These are phyloP conservation scores for Candolleomyces aberdarensis DNA, from an alignment of 768 basidiomycete genomes.

Conservation along the genomic window DNA sequence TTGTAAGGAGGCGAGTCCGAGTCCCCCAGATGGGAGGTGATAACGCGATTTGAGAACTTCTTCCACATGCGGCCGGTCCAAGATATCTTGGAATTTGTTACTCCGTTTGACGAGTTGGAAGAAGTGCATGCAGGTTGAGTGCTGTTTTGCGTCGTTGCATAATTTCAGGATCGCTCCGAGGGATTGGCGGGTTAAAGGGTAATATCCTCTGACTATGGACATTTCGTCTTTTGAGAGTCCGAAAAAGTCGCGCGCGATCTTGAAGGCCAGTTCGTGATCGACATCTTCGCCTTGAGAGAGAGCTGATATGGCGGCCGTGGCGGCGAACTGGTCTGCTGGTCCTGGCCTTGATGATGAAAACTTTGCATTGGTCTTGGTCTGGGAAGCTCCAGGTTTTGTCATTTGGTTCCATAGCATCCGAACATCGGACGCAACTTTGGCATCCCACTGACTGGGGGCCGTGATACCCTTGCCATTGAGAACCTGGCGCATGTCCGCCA, in stretches of 20 bases:
- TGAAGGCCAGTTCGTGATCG: slow-evolving; percentile 67
- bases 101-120: slow-evolving; percentile 55
- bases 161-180: slow-evolving; percentile 54
- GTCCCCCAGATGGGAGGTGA: slow-evolving; percentile 33
- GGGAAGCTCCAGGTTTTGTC: slow-evolving; percentile 31
- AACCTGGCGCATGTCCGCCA: slow-evolving; percentile 19
- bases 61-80: slow-evolving; percentile 58
- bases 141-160: slow-evolving; percentile 49
- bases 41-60: slow-evolving; percentile 57
- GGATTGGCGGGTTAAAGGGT: slow-evolving; percentile 43
- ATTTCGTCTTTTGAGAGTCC: slow-evolving; percentile 53
- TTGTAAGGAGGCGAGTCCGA: slow-evolving; percentile 50
- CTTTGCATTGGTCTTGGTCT: too few species aligned
- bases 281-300: slow-evolving; percentile 51
- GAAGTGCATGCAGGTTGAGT: slow-evolving; percentile 51
- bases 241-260: slow-evolving; percentile 58
- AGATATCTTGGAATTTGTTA: slow-evolving; percentile 33
- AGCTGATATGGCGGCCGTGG: slow-evolving; percentile 50
- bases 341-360: slow-evolving; percentile 37
- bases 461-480: slow-evolving; percentile 21
- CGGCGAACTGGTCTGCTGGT: slow-evolving; percentile 49
- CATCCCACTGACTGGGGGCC: slow-evolving; percentile 19
- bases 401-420: slow-evolving; percentile 70
- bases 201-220: slow-evolving; percentile 30
- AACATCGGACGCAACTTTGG: slow-evolving; percentile 60